Evolutionary conservation across 768 basidiomycete genomes (phyloP).

Genomic region (Serpula lacrymans): DNA sequence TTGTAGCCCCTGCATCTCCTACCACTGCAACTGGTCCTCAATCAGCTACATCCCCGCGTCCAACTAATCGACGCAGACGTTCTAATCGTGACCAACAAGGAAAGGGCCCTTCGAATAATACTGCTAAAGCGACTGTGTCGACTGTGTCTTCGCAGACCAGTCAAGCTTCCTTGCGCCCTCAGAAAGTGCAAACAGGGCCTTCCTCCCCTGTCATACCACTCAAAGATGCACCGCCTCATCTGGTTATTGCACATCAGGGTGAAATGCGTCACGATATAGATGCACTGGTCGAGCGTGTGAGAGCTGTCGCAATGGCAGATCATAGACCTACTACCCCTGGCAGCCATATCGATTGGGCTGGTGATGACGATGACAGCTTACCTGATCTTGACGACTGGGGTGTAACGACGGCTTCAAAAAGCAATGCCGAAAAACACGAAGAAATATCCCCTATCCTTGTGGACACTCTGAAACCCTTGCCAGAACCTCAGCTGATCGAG

Average conservation of each 20-base stretch:
- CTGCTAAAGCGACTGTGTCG: slow-evolving; percentile 13
- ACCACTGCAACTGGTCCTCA: too few species aligned
- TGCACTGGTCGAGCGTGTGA: slow-evolving; percentile 73
- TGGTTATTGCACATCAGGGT: slow-evolving; percentile 32
- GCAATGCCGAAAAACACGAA: slow-evolving; percentile 29
- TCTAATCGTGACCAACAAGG: slow-evolving; percentile 39
- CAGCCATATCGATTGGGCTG: slow-evolving; percentile 87
- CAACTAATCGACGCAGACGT: slow-evolving; percentile 48
- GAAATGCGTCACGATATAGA: slow-evolving; percentile 66
- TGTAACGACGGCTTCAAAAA: slow-evolving; percentile 42
- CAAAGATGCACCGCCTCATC: slow-evolving; percentile 62
- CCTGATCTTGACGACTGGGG: slow-evolving; percentile 89
- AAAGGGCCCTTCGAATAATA: slow-evolving; percentile 17
- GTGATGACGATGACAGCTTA: slow-evolving; percentile 76
- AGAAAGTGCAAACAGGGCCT: slow-evolving; percentile 27
- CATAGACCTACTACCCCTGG: slow-evolving; percentile 67
- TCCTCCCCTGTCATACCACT: slow-evolving; percentile 27
- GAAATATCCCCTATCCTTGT: slow-evolving; percentile 68
- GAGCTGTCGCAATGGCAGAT: slow-evolving; percentile 69
- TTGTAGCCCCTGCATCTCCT: slow-evolving; percentile 19
- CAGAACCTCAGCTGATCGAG: slow-evolving; percentile 37
- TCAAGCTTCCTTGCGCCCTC: slow-evolving; percentile 29
- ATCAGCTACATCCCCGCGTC: slow-evolving; percentile 32
- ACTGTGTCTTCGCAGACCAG: too few species aligned
- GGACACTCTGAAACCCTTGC: slow-evolving; percentile 58